Evolutionary conservation across 2,329 filamentous ascomycete genomes (phyloP), one percentile per base, ranked within the genome.

Genomic region (Didymellaceae sp.): DNA sequence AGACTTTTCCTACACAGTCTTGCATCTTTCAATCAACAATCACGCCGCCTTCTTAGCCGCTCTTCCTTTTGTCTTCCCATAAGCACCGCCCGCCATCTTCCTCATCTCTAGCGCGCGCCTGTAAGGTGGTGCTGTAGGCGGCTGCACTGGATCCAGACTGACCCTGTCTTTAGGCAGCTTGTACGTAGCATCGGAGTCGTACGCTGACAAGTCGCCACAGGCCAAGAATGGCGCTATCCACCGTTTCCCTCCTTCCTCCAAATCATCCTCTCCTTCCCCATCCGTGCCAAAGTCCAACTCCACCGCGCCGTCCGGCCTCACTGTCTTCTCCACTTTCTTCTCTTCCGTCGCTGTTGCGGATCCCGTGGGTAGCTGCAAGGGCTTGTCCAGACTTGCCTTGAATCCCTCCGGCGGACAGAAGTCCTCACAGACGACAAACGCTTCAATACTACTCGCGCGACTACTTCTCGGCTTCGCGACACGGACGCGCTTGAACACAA

Each of bases 171-270:
- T 88, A 0, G 94, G 92, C 14, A 99, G 79, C 60, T 89, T 84
- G 74, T 97, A 97, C 4, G 92, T 94, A 4, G 94, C 93, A 78
- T 99, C 94, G 0, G 93, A 91, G 77, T 99, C 94, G 77, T 92
- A 99, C 9, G 90, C 87, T 18, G 91, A 95, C 44, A 99, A 80
- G 74, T 99, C 94, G 35, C 94, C 94, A 71, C 94, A 99, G n/a
- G 94, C 92, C 65, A 99, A 83, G 70, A 99, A 99, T 0, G 93
- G 91, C 3, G 92, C 91, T 62, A 97, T 93, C 91, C 93, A 97
- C 41, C 88, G 79, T 22, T 79, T 73, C 52, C 85, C 80, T 41
- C 72, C 67, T 10, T 72, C 70, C 39, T 72, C 68, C 6, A 68
- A 59, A 54, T 71, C 67, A 1, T 66, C 65, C 66, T 71, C 78